Evolutionary conservation across 495 filamentous ascomycete genomes (phyloP).

Genomic region (Recurvomyces mirabilis): DNA sequence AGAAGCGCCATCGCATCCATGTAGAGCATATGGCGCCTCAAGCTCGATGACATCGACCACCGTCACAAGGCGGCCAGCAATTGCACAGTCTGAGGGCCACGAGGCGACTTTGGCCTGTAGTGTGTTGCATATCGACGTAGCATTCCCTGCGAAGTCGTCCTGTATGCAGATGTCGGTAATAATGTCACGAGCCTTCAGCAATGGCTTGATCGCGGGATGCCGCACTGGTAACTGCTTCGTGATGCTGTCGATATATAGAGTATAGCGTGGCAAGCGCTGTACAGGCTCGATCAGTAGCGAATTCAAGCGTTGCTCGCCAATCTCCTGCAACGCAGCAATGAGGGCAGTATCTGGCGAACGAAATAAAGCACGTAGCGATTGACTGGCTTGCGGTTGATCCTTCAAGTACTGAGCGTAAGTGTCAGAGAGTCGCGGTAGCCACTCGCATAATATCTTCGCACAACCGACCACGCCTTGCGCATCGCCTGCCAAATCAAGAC

Average conservation of each 20-base stretch:
- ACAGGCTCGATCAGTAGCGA: conserved; percentile 96
- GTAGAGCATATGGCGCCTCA: conserved; percentile 54
- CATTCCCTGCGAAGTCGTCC: conserved; percentile 54
- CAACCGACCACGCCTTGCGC: conserved; percentile 62
- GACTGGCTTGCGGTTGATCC: conserved; percentile 71
- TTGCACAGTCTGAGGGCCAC: conserved; percentile 66
- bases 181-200: conserved; percentile 79
- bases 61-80: conserved; percentile 68
- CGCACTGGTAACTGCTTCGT: conserved; percentile 67
- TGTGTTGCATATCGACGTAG: conserved; percentile 57
- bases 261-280: conserved; percentile 88
- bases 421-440: conserved; percentile 80
- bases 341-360: conserved; percentile 67
- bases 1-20: conserved; percentile 19
- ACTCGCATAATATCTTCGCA: conserved; percentile 67
- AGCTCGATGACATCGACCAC: conserved; percentile 76
- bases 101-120: conserved; percentile 62
- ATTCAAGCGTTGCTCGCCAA: conserved; percentile 80
- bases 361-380: conserved; percentile 62
- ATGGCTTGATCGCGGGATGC: conserved; percentile 65
- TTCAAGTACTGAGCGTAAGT: conserved; percentile 87
- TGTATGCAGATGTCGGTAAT: conserved; percentile 92
- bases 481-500: conserved; percentile 34
- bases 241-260: conserved; percentile 91
- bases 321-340: conserved; percentile 62